phyloP scores from a whole-genome alignment of 2,329 filamentous ascomycete species.

The Zasmidium citrigriseum region DNA sequence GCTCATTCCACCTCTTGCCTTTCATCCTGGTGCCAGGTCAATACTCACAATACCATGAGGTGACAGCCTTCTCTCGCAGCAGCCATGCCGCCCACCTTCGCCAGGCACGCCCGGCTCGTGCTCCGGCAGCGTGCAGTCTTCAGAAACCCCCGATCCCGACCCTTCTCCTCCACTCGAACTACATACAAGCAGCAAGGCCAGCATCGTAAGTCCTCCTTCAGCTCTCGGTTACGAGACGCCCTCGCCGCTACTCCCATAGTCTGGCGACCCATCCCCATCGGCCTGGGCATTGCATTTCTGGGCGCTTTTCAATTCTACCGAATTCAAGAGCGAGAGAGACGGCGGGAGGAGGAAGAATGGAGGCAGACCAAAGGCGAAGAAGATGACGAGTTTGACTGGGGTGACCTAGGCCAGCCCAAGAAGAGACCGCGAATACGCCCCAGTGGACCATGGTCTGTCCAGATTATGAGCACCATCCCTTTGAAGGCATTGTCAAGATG shows the following conservation, averaged over 20 bases:
- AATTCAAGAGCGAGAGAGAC: slow-evolving; percentile 57
- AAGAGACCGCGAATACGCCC: slow-evolving; percentile 68
- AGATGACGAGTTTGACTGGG: slow-evolving; percentile 41
- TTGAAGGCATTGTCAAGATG: slow-evolving; percentile 85
- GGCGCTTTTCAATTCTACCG: slow-evolving; percentile 84
- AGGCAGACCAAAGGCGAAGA: slow-evolving; percentile 35
- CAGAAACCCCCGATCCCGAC: slow-evolving; percentile 7
- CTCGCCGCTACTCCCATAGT: slow-evolving; percentile 67
- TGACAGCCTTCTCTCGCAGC: background rate
- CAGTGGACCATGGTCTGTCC: slow-evolving; percentile 88
- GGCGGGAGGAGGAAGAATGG: slow-evolving; percentile 47
- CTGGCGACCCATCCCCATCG: slow-evolving; percentile 90
- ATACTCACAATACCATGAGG: background rate
- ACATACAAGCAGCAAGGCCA: slow-evolving; percentile 18
- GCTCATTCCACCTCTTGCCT: background rate
- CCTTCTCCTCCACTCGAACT: slow-evolving; percentile 15
- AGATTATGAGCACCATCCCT: slow-evolving; percentile 89
- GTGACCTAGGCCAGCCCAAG: slow-evolving; percentile 45
- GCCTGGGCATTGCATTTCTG: slow-evolving; percentile 80
- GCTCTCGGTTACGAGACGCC: slow-evolving; percentile 58
- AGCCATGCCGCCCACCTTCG: background rate
- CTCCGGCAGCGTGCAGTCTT: background rate
- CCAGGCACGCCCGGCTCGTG: background rate
- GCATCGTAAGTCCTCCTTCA: slow-evolving; percentile 47
- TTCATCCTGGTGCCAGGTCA: background rate